A percentile compares a stretch with the other conserved stretches of the same genome.
These are phyloP conservation scores for Anaeromyces robustus DNA, from an alignment of 192 early-diverging fungal species.

Conservation along the genomic window DNA sequence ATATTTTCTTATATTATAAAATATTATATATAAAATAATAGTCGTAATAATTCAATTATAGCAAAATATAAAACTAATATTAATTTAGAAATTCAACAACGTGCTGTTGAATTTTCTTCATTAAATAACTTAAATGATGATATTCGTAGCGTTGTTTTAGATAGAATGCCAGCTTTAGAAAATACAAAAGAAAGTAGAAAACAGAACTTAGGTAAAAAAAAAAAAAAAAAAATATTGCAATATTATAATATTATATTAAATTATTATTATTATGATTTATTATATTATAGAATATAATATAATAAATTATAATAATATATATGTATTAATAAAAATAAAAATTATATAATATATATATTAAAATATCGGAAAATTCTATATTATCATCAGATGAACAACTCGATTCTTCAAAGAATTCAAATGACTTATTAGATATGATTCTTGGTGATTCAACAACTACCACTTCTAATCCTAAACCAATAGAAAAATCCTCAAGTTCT, in stretches of 20 bases:
- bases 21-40: neutral
- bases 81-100: constrained; percentile 85
- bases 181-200: neutral
- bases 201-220: neutral
- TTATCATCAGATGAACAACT: constrained; percentile 1
- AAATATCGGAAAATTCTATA: constrained; percentile 23
- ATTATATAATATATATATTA: constrained; percentile 19
- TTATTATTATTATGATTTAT: no score
- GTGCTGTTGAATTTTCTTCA: constrained; percentile 77
- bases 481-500: neutral
- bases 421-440: neutral
- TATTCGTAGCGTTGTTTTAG: constrained; percentile 56
- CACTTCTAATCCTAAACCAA: neutral
- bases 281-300: no score
- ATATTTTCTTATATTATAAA: no score
- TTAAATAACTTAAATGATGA: constrained; percentile 47
- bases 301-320: no score
- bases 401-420: neutral
- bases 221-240: no score
- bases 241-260: no score
- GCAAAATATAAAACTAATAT: constrained; percentile 47
- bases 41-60: constrained; percentile 38
- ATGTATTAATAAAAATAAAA: no score
- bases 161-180: constrained; percentile 72
- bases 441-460: neutral